A percentile compares a stretch with the other conserved stretches of the same genome.
Evolutionary conservation across 805 yeast genomes (phyloP).

Genomic region (Ogataea pignaliae): DNA sequence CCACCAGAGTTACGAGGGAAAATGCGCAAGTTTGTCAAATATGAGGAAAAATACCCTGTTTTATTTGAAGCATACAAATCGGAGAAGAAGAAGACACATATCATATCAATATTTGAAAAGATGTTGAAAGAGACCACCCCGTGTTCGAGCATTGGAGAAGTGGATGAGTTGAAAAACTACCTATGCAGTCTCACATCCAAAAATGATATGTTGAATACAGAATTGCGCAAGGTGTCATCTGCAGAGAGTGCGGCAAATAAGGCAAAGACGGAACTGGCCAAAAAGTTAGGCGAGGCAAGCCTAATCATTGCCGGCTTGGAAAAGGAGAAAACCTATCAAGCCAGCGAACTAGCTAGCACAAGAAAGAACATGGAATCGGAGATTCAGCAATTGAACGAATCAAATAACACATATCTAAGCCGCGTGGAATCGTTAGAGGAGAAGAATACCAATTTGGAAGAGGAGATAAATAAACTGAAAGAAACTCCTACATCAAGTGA

Average conservation of each 20-base stretch:
- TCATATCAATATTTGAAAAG: slow-evolving; percentile 60
- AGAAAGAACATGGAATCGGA: no score
- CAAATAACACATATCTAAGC: neutral
- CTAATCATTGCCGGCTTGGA: no score
- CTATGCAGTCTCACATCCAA: slow-evolving; percentile 59
- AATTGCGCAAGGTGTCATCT: slow-evolving; percentile 47
- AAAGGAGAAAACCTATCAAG: no score
- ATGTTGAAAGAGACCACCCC: slow-evolving; percentile 80
- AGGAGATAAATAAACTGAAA: neutral
- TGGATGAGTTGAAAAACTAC: slow-evolving; percentile 65
- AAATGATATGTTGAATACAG: slow-evolving; percentile 56
- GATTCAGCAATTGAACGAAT: neutral
- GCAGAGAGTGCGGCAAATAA: slow-evolving; percentile 12
- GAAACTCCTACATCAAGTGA: slow-evolving; percentile 2
- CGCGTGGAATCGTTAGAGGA: slow-evolving; percentile 4
- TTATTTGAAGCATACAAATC: slow-evolving; percentile 78
- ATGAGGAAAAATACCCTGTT: slow-evolving; percentile 86
- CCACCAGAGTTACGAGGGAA: slow-evolving; percentile 57
- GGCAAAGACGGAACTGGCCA: slow-evolving; percentile 7
- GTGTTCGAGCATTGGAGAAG: slow-evolving; percentile 66
- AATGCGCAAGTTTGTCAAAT: slow-evolving; percentile 72
- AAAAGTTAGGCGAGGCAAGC: slow-evolving; percentile 1
- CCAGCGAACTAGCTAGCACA: no score
- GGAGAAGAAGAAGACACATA: slow-evolving; percentile 64
- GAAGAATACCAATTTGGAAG: slow-evolving; percentile 1